Conservation (phyloP, 805 yeast genomes). For the Candida vartiovaarae region DNA sequence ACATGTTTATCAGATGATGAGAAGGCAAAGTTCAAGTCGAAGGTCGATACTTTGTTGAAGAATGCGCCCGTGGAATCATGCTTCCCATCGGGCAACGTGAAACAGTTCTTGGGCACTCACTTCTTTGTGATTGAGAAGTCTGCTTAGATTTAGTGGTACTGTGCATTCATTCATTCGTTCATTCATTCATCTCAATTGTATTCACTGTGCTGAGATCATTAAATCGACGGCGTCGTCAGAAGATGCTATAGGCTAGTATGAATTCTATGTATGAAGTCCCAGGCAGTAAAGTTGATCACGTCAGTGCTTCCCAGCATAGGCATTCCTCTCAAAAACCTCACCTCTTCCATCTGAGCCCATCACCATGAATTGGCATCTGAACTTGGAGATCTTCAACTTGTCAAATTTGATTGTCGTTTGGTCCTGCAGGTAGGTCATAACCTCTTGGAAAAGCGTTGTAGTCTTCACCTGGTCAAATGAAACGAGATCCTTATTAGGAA, state of each 20-base stretch:
- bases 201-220: too few species aligned
- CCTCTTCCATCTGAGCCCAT: slow-evolving; percentile 18
- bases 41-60: slow-evolving; percentile 21
- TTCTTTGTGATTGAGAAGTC: slow-evolving; percentile 13
- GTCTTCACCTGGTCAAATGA: neutral
- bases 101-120: slow-evolving; percentile 19
- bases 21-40: slow-evolving; percentile 25
- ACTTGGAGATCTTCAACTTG: slow-evolving; percentile 15
- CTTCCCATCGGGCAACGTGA: slow-evolving; percentile 6
- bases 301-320: slow-evolving; percentile 16
- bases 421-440: slow-evolving; percentile 17
- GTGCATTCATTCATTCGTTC: too few species aligned
- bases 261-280: slow-evolving; percentile 19
- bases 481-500: slow-evolving; percentile 21
- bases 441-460: slow-evolving; percentile 9
- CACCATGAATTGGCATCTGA: slow-evolving; percentile 16
- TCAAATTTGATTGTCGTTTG: slow-evolving; percentile 25
- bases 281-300: slow-evolving; percentile 18
- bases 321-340: slow-evolving; percentile 16
- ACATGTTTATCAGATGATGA: slow-evolving; percentile 36
- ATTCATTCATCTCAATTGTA: too few species aligned
- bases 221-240: too few species aligned
- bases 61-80: slow-evolving; percentile 4
- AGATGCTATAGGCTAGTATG: slow-evolving; percentile 6
- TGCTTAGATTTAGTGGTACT: neutral